phyloP scores from a whole-genome alignment of 345 rosid genomes.

The Lepidium didymum region DNA sequence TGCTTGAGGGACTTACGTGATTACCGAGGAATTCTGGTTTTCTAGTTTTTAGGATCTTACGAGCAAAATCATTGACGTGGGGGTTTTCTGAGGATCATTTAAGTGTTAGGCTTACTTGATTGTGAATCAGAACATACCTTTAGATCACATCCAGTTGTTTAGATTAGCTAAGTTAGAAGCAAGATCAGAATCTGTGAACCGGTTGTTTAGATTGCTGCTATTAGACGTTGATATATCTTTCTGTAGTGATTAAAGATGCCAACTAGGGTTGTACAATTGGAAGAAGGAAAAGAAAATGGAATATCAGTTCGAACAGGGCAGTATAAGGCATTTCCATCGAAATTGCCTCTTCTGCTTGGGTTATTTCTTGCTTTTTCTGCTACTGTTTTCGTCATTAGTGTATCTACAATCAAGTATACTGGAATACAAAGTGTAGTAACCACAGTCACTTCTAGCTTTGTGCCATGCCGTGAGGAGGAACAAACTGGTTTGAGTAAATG shows the following conservation, averaged over 20 bases:
- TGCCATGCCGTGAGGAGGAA: conserved; percentile 41
- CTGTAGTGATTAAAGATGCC: conserved; percentile 37
- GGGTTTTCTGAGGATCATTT: neutral
- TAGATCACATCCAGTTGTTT: conserved; percentile 6
- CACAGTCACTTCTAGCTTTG: conserved; percentile 39
- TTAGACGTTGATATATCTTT: neutral
- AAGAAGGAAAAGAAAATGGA: conserved; percentile 64
- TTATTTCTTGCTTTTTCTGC: conserved; percentile 45
- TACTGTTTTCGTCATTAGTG: conserved; percentile 58
- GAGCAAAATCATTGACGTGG: neutral
- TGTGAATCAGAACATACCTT: neutral
- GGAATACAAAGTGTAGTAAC: conserved; percentile 48
- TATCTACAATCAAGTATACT: conserved; percentile 52
- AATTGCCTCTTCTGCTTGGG: conserved; percentile 46
- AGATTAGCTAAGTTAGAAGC: neutral
- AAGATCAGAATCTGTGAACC: neutral
- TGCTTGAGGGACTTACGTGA: neutral
- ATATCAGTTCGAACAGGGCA: conserved; percentile 33
- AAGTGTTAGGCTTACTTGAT: neutral
- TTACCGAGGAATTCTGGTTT: neutral
- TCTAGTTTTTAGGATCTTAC: neutral
- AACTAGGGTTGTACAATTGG: conserved; percentile 45
- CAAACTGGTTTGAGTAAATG: conserved; percentile 37
- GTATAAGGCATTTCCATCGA: conserved; percentile 43
- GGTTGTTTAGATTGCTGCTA: conserved; percentile 2